Base-by-base conservation (phyloP, 805 yeast species). In the Spathaspora passalidarum region DNA sequence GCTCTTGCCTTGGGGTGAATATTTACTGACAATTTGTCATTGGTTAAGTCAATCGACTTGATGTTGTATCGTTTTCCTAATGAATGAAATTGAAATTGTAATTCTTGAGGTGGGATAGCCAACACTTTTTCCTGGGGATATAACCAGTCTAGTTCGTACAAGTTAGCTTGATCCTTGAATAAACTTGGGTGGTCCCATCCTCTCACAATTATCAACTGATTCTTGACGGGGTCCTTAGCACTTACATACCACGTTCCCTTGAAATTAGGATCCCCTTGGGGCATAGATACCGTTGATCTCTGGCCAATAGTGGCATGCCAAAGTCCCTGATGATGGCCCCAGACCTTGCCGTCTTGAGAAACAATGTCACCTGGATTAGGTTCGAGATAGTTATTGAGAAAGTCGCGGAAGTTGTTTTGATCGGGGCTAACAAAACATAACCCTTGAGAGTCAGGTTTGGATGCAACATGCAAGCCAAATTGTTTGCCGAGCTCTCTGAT, bases 281-380 rank as follows among this genome's bases (percentile, higher is more conserved):
- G 97, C 87, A 92, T 78, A 0, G 88, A 76, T 1, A 90, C 65
- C 3, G 91, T 82, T 14, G 84, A 76, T 50, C 83, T 79, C 65
- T 94, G 98, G 0, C 99, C 99, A 18, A 92, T 81, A 0, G 99
- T 94, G n/a, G 88, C 92, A 40, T 86, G 81, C 98, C 98, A 94
- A 8, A 94, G 61, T 0, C 99, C 99, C 21, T 76, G 68, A 62
- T 94, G 99, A 40, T 63, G 56, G 0, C 97, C 98, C 80, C 94
- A 89, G 0, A 80, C 72, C 43, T 66, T 69, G 4, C 96, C 96
- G 46, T 80, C 85, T 46, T 76, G 80, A 0, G 91, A 85, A n/a
- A 88, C 73, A 7, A 94, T 80, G 49, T 86, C 76, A 0, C 98
- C 99, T 1, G 89, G 89, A 5, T 73, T 72, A 1, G 86, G 83